Conservation (phyloP, 345 rosid species). For the Durio zibethinus region DNA sequence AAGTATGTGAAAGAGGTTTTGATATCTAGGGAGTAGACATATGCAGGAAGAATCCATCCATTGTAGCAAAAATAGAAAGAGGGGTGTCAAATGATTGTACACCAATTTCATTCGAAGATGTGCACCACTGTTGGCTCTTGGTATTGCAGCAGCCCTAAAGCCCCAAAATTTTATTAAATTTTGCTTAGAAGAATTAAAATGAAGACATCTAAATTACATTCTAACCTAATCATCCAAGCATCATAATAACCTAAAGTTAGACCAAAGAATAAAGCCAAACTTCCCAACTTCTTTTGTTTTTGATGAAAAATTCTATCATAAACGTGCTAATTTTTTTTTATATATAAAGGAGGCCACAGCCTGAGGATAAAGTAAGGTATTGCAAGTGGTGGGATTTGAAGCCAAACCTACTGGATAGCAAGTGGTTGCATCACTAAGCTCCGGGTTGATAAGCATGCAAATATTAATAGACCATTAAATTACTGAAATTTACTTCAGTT, state of each 20-base stretch:
- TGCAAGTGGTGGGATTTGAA: no score
- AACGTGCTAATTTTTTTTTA: no score
- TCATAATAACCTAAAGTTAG: not conserved
- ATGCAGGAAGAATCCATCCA: conserved; percentile 81
- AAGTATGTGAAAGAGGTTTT: conserved; percentile 74
- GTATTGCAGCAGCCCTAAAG: conserved; percentile 80
- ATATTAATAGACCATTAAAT: not conserved
- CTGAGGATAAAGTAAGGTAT: no score
- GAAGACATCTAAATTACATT: not conserved
- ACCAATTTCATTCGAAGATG: conserved; percentile 85
- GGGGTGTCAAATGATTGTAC: conserved; percentile 78
- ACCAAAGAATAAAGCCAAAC: not conserved
- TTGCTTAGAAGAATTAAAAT: not conserved
- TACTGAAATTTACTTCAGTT: not conserved
- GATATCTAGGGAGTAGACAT: conserved; percentile 78
- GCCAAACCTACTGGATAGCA: no score
- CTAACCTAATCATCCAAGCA: conserved; percentile 2
- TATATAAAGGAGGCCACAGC: no score
- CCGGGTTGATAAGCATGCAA: no score
- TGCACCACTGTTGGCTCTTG: conserved; percentile 69
- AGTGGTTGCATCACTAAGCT: no score
- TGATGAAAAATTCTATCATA: not conserved
- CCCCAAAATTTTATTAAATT: not conserved
- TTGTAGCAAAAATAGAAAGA: conserved; percentile 70
- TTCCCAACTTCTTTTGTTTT: not conserved